Evolutionary conservation across 192 early-diverging fungal species (phyloP), one percentile per base, ranked within the genome.

Genomic region (Rhizophagus prolifer): DNA sequence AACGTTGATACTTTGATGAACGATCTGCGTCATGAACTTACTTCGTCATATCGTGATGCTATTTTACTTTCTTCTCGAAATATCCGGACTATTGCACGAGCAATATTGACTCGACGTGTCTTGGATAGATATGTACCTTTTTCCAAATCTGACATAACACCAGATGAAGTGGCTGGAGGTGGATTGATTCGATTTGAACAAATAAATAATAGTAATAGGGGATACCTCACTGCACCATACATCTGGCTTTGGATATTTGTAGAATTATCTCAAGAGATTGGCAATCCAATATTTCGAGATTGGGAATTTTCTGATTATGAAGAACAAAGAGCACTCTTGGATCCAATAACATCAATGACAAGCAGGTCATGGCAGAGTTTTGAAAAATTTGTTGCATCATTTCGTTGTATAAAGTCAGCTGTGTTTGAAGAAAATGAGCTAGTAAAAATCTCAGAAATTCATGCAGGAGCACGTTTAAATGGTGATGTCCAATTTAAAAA

Each of bases 161-260:
- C n/a, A n/a, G n/a, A n/a, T n/a, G n/a, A n/a, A n/a, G n/a, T n/a
- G n/a, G n/a, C n/a, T n/a, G n/a, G n/a, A n/a, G n/a, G 21, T 61
- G 58, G 31, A 5, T 63, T 75, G 25, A 75, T 64, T 21, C 9
- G 60, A 38, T 75, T 64, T 26, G 61, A 75, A n/a, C 0, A 44
- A 63, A 46, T 9, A 41, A 13, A 41, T 47, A 2, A 28, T 2
- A 58, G 2, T 30, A 58, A 1, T 3, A 36, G 4, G 41, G 79
- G 67, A 75, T 76, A 77, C n/a, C 47, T 80, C 36, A 63, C 58
- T 38, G 78, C 74, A 59, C 81, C 77, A n/a, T 83, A 80, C 46
- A 78, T 83, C 19, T 83, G 82, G 82, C 5, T 80, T 41, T 83
- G 79, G 66, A 76, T 83, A 61, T 61, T 83, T 31, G 68, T 68